Base-by-base conservation (phyloP, 2,329 filamentous ascomycete species). In the Aspergillus neotritici region DNA sequence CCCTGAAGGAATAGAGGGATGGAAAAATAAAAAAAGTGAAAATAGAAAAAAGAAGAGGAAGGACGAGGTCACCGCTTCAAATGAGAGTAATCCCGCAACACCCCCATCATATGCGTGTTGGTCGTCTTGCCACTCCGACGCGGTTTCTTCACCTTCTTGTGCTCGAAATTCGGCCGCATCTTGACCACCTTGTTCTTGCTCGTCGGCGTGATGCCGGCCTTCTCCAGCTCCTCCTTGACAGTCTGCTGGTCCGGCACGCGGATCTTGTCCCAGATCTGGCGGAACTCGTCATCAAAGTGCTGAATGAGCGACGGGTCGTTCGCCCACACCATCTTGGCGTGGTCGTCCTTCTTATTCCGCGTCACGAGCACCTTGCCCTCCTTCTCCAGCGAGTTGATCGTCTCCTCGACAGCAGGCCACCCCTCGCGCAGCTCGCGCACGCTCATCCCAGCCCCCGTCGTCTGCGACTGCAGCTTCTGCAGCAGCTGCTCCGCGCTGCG, bases 351-450 rank as follows among this genome's bases (percentile, higher is more conserved):
- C 70, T 93, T 94, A 43, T 90, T 90, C 48, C 90, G 81, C 15
- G 87, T 86, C 5, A 96, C 87, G 30, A 97, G 76, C 35, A 97
- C 76, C 65, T 84, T 84, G 60, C 90, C 84, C 62, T 86, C 79
- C 32, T 69, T 69, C 71, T 96, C 91, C 40, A 98, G 76, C 54
- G 79, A 75, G 50, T 85, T 79, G 62, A 98, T 85, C 8, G 85
- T 79, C 14, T 84, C 79, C 48, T 90, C 82, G 59, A 88, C 94
- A 56, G 84, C 83, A 16, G 84, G 82, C 93, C 93, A 98, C 50
- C 93, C 93, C 63, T 98, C 93, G 68, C 95, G 94, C 49, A 98
- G 78, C 57, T 96, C 89, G 64, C 88, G 89, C 50, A 97, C 87
- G 31, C 77, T 77, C 42, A 97, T 79, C 10, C 87, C 88, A 52